A percentile compares a stretch with the other conserved stretches of the same genome.
phyloP scores from a whole-genome alignment of 225 moss, liverwort and hornwort genomes.

The Sphagnum tenellum region DNA sequence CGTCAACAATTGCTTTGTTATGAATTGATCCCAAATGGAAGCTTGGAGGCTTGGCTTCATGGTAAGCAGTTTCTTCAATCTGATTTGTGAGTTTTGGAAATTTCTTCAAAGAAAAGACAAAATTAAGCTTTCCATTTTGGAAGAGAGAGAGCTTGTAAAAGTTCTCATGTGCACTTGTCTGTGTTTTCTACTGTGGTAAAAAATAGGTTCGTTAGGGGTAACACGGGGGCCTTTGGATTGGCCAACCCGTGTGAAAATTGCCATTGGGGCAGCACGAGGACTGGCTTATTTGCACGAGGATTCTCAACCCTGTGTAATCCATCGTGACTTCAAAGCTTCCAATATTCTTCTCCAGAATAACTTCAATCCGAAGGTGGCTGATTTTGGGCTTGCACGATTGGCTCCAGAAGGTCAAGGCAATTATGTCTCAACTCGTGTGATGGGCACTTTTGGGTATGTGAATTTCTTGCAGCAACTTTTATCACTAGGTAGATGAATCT shows the following conservation, averaged over 20 bases:
- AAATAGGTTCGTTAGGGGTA: conserved; percentile 10
- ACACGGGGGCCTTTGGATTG: conserved; percentile 62
- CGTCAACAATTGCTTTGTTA: conserved; percentile 77
- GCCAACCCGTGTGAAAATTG: conserved; percentile 87
- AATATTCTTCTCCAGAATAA: conserved; percentile 83
- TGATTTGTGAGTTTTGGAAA: too few relatives aligned
- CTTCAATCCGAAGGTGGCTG: conserved; percentile 87
- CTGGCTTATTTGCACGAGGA: conserved; percentile 89
- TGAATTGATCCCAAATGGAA: conserved; percentile 89
- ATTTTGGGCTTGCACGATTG: conserved; percentile 82
- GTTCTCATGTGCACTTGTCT: not conserved
- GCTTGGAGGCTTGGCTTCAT: conserved; percentile 84
- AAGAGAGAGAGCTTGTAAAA: not conserved
- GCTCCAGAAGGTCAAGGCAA: conserved; percentile 90
- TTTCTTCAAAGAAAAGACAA: too few relatives aligned
- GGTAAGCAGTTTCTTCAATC: conserved; percentile 17
- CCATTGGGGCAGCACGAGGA: conserved; percentile 87
- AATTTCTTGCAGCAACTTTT: too few relatives aligned
- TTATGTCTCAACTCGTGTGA: conserved; percentile 89
- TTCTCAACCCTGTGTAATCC: conserved; percentile 89
- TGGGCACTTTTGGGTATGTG: conserved; percentile 90
- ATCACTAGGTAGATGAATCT: not conserved
- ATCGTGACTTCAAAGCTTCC: conserved; percentile 87
- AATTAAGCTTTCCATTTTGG: too few relatives aligned
- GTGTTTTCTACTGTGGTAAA: not conserved